Base-by-base conservation (phyloP, 2,329 filamentous ascomycete genomes). In the Albifimbria verrucaria region DNA sequence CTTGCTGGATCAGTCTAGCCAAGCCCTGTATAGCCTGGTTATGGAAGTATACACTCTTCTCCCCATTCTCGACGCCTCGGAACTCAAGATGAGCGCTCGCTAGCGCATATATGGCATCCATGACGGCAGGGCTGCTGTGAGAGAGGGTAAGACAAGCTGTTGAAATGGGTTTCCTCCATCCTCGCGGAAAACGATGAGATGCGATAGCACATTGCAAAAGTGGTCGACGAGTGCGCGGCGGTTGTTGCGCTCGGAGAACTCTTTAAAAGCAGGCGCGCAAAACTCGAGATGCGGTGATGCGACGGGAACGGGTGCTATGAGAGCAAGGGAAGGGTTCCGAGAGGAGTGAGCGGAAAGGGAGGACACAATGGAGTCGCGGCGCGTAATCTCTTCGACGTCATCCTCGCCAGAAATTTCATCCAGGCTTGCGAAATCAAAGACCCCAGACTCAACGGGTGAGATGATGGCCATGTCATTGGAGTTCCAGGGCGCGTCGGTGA, bases 31-130 rank as follows among this genome's bases (percentile, higher is more conserved):
- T 78, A 11, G 83, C 82, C 61, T 76, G 74, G 54, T 79, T 83
- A 56, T 86, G 83, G 56, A 85, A 85, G 55, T 77, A 77, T 1
- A 84, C 67, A 32, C 82, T 83, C 59, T 77, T 80, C 59, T 86
- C 81, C 20, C 70, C 65, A 21, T 77, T 78, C 23, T 77, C 69
- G 6, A 82, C 70, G 2, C 80, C 80, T 23, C 81, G 72, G 48
- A 82, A 90, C 58, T 93, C 88, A 53, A 95, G 75, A 66, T 96
- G 94, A 54, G 92, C 93, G 52, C 88, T 89, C 1, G 90, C 84
- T 7, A 97, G 75, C 1, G 92, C 91, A 54, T 90, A 92, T 55
- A 97, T 88, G 10, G 92, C 90, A 64, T 94, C 90, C 68, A 89
- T 88, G 4, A 96, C 78, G 1, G 82, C 78, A 0, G 73, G 72